Percentiles rank a stretch among this genome's conserved stretches.
These are phyloP conservation scores for Lachancea nothofagi DNA, from an alignment of 805 yeast species.

Conservation along the genomic window DNA sequence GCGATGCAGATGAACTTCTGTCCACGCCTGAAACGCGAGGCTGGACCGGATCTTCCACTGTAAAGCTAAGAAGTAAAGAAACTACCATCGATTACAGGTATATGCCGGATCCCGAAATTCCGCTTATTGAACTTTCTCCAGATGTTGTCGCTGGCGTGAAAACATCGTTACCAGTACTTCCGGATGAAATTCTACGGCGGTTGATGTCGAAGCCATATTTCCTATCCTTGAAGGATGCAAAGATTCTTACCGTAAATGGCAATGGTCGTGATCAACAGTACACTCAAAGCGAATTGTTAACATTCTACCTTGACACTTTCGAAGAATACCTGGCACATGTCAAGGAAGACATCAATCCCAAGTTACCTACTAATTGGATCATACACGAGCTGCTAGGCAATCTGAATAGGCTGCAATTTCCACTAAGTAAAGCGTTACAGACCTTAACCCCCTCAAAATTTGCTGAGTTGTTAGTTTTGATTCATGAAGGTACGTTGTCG, in stretches of 20 bases:
- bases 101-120: slow-evolving; percentile 91
- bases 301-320: slow-evolving; percentile 43
- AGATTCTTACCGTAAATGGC: slow-evolving; percentile 51
- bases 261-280: slow-evolving; percentile 26
- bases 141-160: slow-evolving; percentile 40
- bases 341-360: slow-evolving; percentile 29
- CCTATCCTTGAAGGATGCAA: slow-evolving; percentile 69
- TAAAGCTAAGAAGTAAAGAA: slow-evolving; percentile 69
- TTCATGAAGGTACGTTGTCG: slow-evolving; percentile 47
- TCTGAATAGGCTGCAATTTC: slow-evolving; percentile 44
- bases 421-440: slow-evolving; percentile 29
- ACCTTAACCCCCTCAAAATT: slow-evolving; percentile 41
- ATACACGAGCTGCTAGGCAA: slow-evolving; percentile 76
- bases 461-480: slow-evolving; percentile 48
- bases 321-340: slow-evolving; percentile 32
- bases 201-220: slow-evolving; percentile 47
- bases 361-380: slow-evolving; percentile 66
- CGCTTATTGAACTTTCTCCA: slow-evolving; percentile 43
- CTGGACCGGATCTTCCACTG: slow-evolving; percentile 78
- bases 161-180: slow-evolving; percentile 47
- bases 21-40: slow-evolving; percentile 68
- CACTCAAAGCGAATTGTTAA: slow-evolving; percentile 36
- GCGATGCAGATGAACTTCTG: slow-evolving; percentile 28
- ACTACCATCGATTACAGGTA: slow-evolving; percentile 82
- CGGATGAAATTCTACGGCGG: slow-evolving; percentile 49